Percentiles rank a stretch among this genome's conserved stretches.
Conservation (phyloP, 306 rosid species). For the Lathyrus sativus region DNA sequence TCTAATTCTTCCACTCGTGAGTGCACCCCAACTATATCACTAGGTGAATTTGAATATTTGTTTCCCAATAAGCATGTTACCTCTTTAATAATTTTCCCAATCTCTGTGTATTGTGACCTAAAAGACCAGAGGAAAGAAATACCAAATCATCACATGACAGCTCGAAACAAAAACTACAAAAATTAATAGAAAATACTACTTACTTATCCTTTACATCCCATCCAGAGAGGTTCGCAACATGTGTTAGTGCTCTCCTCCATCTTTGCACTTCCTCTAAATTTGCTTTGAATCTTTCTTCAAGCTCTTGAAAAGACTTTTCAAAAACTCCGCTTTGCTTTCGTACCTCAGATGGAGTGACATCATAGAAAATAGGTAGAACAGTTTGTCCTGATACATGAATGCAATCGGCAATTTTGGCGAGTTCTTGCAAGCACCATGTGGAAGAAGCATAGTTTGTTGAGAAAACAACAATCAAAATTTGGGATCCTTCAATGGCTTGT, state of each 20-base stretch:
- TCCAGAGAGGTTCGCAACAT: neutral
- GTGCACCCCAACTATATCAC: constrained; percentile 23
- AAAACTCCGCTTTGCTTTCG: neutral
- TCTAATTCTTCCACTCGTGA: neutral
- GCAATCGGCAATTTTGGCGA: constrained; percentile 9
- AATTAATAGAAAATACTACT: neutral
- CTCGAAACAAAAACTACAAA: neutral
- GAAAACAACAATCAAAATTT: constrained; percentile 16
- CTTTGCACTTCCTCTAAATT: neutral
- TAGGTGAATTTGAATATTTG: neutral
- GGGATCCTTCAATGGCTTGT: constrained; percentile 27
- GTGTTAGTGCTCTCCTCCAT: constrained; percentile 23
- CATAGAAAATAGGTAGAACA: no score
- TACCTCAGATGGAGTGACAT: no score
- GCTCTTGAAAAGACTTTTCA: neutral
- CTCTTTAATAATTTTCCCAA: neutral
- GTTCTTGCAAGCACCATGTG: constrained; percentile 41
- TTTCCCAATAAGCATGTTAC: neutral
- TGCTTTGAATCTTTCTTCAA: constrained; percentile 28
- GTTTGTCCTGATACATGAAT: no score
- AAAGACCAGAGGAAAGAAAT: neutral
- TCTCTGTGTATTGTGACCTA: constrained; percentile 5
- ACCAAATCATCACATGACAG: neutral
- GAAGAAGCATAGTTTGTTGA: constrained; percentile 8
- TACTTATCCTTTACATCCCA: constrained; percentile 15